These are phyloP conservation scores for Synchytrium microbalum DNA, from an alignment of 371 early-diverging fungal species.

Conservation along the genomic window DNA sequence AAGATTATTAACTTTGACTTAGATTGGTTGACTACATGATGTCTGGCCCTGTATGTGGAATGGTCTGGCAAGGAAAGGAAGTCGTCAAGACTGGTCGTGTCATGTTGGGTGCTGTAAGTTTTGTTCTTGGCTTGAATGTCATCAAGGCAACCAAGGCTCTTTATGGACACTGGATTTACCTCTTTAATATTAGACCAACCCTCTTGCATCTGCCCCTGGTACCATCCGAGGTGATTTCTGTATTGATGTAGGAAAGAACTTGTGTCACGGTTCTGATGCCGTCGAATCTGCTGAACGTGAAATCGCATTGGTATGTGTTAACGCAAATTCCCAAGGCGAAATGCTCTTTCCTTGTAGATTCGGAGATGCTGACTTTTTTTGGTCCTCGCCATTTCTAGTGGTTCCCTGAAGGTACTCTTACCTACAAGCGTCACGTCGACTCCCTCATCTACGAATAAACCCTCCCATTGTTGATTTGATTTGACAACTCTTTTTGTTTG, in stretches of 20 bases:
- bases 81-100: slow-evolving; percentile 94
- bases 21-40: slow-evolving; percentile 79
- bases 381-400: slow-evolving; percentile 38
- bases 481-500: too few relatives aligned
- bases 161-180: slow-evolving; percentile 3
- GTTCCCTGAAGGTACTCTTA: slow-evolving; percentile 81
- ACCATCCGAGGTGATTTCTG: slow-evolving; percentile 99
- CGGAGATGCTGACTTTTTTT: slow-evolving; percentile 5
- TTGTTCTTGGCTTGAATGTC: neutral
- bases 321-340: neutral
- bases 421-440: slow-evolving; percentile 55
- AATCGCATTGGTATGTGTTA: slow-evolving; percentile 60
- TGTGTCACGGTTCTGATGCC: slow-evolving; percentile 98
- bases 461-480: too few relatives aligned
- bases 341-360: neutral
- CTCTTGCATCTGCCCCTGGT: slow-evolving; percentile 87
- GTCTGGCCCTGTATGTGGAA: slow-evolving; percentile 85
- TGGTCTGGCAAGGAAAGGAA: slow-evolving; percentile 94
- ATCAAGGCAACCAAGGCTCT: slow-evolving; percentile 58
- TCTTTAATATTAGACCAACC: slow-evolving; percentile 43
- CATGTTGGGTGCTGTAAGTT: slow-evolving; percentile 76
- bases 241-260: slow-evolving; percentile 81
- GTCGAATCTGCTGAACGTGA: slow-evolving; percentile 96
- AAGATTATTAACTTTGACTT: too few relatives aligned
- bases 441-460: slow-evolving; percentile 70